A percentile compares a stretch with the other conserved stretches of the same genome.
Evolutionary conservation across 1,284 basidiomycete species (phyloP).

Genomic region (Malassezia arunalokei): DNA sequence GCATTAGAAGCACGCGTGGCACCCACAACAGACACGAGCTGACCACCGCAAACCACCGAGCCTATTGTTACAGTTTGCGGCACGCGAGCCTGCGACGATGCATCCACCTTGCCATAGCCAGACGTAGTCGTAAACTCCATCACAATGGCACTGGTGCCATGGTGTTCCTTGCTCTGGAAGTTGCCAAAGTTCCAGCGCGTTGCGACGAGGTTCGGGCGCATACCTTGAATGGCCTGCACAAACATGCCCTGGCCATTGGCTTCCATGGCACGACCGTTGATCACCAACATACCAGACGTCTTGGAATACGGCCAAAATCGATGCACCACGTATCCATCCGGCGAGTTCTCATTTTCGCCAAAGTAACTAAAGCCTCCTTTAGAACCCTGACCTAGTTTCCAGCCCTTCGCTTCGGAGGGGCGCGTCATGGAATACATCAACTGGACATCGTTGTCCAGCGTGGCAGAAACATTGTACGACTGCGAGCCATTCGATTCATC

Average conservation of each 20-base stretch:
- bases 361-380: slow-evolving; percentile 84
- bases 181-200: slow-evolving; percentile 89
- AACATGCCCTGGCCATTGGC: slow-evolving; percentile 76
- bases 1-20: slow-evolving; percentile 20
- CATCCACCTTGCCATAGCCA: slow-evolving; percentile 27
- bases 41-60: slow-evolving; percentile 63
- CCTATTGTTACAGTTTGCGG: slow-evolving; percentile 62
- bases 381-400: slow-evolving; percentile 78
- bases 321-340: slow-evolving; percentile 38
- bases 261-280: slow-evolving; percentile 57
- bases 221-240: slow-evolving; percentile 92
- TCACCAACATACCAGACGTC: slow-evolving; percentile 60
- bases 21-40: slow-evolving; percentile 59
- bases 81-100: slow-evolving; percentile 11
- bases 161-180: slow-evolving; percentile 55
- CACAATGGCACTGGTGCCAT: slow-evolving; percentile 63
- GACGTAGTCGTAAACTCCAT: slow-evolving; percentile 82
- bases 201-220: slow-evolving; percentile 89
- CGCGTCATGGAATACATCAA: slow-evolving; percentile 63
- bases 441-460: slow-evolving; percentile 67
- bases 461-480: slow-evolving; percentile 66
- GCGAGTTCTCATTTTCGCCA: slow-evolving; percentile 50
- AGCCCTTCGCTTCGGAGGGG: slow-evolving; percentile 64
- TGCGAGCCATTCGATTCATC: slow-evolving; percentile 58
- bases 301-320: slow-evolving; percentile 48